Conservation (phyloP, 192 early-diverging fungal species). For the Haplosporangium gracile region DNA sequence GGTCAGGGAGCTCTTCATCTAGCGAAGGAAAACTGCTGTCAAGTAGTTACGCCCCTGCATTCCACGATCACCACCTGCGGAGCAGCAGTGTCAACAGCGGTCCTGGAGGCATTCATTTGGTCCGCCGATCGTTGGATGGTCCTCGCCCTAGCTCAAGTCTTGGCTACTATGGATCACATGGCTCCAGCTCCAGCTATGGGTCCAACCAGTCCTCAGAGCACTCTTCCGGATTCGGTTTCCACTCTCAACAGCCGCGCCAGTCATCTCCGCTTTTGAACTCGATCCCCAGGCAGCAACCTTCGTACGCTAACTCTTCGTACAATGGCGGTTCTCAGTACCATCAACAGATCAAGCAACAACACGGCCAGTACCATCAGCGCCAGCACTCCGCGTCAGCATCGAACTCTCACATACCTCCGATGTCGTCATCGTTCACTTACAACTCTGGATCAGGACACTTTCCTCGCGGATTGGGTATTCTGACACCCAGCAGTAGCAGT, state of each 20-base stretch:
- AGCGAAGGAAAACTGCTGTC: not conserved
- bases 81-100: not conserved
- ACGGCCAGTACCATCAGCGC: slow-evolving; percentile 5
- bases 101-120: not conserved
- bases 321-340: not conserved
- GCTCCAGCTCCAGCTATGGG: slow-evolving; percentile 10
- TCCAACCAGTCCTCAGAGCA: not conserved
- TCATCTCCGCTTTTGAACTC: not conserved
- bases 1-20: not conserved
- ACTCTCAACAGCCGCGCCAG: not conserved
- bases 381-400: slow-evolving; percentile 22
- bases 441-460: not conserved
- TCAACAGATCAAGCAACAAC: slow-evolving; percentile 6
- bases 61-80: not conserved
- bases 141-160: slow-evolving; percentile 18
- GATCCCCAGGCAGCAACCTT: not conserved
- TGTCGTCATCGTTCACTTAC: slow-evolving; percentile 10
- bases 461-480: slow-evolving; percentile 15
- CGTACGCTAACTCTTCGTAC: not conserved
- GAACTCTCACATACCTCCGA: not conserved
- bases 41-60: not conserved
- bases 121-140: slow-evolving; percentile 20
- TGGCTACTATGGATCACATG: slow-evolving; percentile 11
- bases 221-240: not conserved
- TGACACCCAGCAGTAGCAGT: not conserved